Percentiles rank a stretch among this genome's conserved stretches.
Conservation (phyloP, 306 rosid genomes). For the Lathyrus oleraceus region DNA sequence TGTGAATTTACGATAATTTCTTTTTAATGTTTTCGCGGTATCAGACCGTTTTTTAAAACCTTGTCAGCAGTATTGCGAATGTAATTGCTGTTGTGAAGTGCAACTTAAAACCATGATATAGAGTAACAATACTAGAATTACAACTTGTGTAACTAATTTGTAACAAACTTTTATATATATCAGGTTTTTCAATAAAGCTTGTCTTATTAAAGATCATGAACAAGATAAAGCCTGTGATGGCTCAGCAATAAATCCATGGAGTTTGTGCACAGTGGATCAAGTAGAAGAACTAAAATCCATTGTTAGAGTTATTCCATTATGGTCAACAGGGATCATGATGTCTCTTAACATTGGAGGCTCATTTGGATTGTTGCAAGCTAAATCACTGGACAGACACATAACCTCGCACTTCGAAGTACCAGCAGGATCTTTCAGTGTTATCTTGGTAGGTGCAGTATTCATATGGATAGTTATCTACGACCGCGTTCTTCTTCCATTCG, state of each 20-base stretch:
- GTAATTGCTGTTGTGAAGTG: too few relatives aligned
- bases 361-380: constrained; percentile 64
- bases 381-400: constrained; percentile 56
- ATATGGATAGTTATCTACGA: constrained; percentile 56
- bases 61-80: too few relatives aligned
- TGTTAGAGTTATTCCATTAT: constrained; percentile 20
- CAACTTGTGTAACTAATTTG: too few relatives aligned
- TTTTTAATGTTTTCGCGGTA: too few relatives aligned
- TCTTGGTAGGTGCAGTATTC: too few relatives aligned
- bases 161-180: not conserved
- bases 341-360: constrained; percentile 49
- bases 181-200: constrained; percentile 66
- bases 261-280: constrained; percentile 58
- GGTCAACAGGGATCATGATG: constrained; percentile 65
- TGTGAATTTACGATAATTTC: too few relatives aligned
- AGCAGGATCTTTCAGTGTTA: too few relatives aligned
- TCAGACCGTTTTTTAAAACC: too few relatives aligned
- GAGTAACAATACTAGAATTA: too few relatives aligned
- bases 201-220: constrained; percentile 49
- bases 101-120: too few relatives aligned
- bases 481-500: constrained; percentile 54
- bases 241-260: constrained; percentile 59
- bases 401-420: too few relatives aligned
- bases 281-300: constrained; percentile 70
- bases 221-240: constrained; percentile 53